phyloP scores from a whole-genome alignment of 495 filamentous ascomycete species.

The Xylaria palmicola region DNA sequence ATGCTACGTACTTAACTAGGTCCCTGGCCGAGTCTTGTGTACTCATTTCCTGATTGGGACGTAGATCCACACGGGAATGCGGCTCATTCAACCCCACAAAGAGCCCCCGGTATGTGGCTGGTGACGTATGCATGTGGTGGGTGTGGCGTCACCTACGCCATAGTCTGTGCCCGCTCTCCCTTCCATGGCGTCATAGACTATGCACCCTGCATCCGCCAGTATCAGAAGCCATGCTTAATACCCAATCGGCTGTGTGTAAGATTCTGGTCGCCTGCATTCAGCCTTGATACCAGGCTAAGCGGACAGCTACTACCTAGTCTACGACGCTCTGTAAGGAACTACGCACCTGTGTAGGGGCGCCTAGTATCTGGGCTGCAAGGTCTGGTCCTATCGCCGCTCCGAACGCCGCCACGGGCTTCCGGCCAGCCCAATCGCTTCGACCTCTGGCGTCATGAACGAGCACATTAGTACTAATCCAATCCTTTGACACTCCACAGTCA shows the following conservation, averaged over 20 bases:
- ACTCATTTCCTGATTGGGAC: background rate
- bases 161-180: slow-evolving; percentile 2
- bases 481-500: too few relatives aligned
- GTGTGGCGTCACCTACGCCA: slow-evolving; percentile 23
- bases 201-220: background rate
- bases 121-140: slow-evolving; percentile 8
- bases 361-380: background rate
- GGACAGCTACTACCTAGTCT: too few relatives aligned
- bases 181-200: slow-evolving; percentile 30
- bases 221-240: background rate
- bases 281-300: too few relatives aligned
- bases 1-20: too few relatives aligned
- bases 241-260: background rate
- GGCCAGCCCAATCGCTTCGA: background rate
- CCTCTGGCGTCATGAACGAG: too few relatives aligned
- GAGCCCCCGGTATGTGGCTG: slow-evolving; percentile 17
- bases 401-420: background rate
- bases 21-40: background rate
- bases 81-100: slow-evolving; percentile 5
- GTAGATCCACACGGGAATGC: too few relatives aligned
- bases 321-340: too few relatives aligned
- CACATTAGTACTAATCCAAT: too few relatives aligned
- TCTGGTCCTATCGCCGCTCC: background rate
- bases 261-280: background rate
- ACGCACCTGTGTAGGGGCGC: background rate